These are phyloP conservation scores for Lactarius tabidus DNA, from an alignment of 768 basidiomycete genomes.

Conservation along the genomic window DNA sequence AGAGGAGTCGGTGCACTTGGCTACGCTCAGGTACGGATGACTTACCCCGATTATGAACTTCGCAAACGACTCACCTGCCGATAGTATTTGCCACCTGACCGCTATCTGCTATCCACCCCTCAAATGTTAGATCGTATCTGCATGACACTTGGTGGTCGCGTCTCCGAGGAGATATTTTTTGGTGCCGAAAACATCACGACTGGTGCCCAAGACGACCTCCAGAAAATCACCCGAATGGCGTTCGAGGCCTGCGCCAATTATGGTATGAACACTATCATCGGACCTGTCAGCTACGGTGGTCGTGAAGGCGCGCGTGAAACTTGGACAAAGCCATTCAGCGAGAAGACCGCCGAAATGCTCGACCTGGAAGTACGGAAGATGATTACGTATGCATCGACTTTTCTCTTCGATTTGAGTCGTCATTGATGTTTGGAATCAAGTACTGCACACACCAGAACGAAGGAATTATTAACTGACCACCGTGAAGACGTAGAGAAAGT, in stretches of 20 bases:
- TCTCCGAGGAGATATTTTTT: constrained; percentile 98
- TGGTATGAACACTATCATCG: constrained; percentile 93
- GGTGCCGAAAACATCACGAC: constrained; percentile 89
- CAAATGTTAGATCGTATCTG: constrained; percentile 95
- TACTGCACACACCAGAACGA: constrained; percentile 80
- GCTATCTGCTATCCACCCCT: constrained; percentile 91
- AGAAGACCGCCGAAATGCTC: constrained; percentile 93
- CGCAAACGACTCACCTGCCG: constrained; percentile 11
- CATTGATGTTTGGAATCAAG: constrained; percentile 33
- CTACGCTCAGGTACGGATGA: constrained; percentile 74
- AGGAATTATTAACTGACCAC: constrained; percentile 72
- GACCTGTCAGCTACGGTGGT: constrained; percentile 96
- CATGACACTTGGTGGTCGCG: constrained; percentile 97
- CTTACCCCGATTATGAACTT: not conserved
- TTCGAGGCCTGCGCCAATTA: constrained; percentile 95
- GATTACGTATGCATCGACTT: constrained; percentile 57
- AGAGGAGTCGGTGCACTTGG: constrained; percentile 93
- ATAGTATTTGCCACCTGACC: constrained; percentile 91
- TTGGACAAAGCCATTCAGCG: constrained; percentile 98
- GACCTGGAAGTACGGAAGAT: constrained; percentile 92
- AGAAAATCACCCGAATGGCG: constrained; percentile 97
- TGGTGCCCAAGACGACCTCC: constrained; percentile 96
- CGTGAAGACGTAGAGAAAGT: constrained; percentile 91
- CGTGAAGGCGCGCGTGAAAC: constrained; percentile 75
- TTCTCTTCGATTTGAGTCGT: not conserved